Base-by-base conservation (phyloP, 768 basidiomycete genomes). In the Pleurotus tuber-regium region DNA sequence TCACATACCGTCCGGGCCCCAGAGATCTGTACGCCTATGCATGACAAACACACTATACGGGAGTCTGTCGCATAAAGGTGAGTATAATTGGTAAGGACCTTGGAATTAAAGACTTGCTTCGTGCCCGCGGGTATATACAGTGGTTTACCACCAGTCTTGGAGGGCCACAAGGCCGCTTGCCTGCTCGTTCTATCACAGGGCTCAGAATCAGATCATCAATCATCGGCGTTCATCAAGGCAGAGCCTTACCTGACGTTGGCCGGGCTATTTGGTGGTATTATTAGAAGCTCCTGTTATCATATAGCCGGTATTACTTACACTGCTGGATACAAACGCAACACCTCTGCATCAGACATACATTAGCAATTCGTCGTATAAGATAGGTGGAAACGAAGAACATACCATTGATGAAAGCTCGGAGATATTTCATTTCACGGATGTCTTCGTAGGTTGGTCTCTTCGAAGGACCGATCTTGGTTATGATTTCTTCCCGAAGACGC, bases 1-100 rank as follows among this genome's bases (percentile, higher is more conserved):
- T 39, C 1, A 52, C 69, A 26, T 52, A 80, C 82, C 83, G 59
- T 83, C 82, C 1, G 80, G 72, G 6, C 82, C 81, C 82, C 81
- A 83, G 4, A 81, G 69, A 50, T 80, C 79, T 31, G 65, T 70
- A 19, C 79, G 68, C 14, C 70, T 61, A 39, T 73, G 71, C 63
- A 70, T 72, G 54, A 65, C 55, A 61, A 77, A 63, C 9, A 72
- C 66, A 38, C 65, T 63, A 48, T 68, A 68, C 1, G 54, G 57
- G 7, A 50, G 31, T 26, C 62, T 62, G 12, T 4, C 23, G 21
- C 23, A n/a, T 4, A 30, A 19, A 18, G 40, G 36, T 5, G 11
- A 23, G 12, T 24, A 18, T 28, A n/a, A n/a, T n/a, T n/a, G n/a
- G n/a, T n/a, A n/a, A n/a, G n/a, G n/a, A n/a, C 50, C 24, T 8